Evolutionary conservation across 192 early-diverging fungal genomes (phyloP), one percentile per base, ranked within the genome.

Genomic region (Podila horticola): DNA sequence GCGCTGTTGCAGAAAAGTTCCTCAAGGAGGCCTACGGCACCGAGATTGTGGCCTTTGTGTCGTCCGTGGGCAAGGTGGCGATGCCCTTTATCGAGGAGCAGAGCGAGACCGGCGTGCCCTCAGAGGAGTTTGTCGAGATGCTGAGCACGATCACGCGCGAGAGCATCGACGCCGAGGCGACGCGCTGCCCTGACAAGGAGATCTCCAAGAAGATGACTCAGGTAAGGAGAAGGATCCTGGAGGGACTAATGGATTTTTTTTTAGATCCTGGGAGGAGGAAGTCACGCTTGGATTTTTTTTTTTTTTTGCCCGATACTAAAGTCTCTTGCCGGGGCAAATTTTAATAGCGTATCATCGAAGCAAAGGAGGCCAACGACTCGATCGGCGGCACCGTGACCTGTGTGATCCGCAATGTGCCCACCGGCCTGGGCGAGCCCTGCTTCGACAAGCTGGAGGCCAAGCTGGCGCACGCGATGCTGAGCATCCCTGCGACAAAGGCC

Each of bases 1-100:
- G 96, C 57, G 96, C 95, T n/a, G 90, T 99, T 57, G 98, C 98
- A n/a, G 97, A 99, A 89, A 97, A 98, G 84, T 98, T 93, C 83
- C 84, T 99, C 63, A 85, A 83, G n/a, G 74, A 92, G 49, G 93
- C 89, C 0, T 87, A 92, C 65, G 92, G 92, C 22, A 91, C 97
- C 2, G 98, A 99, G 77, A 92, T 99, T 71, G 94, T 99, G 11
- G 97, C 96, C 6, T 99, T 98, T 88, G 96, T 98, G 26, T 88
- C 89, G 2, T 94, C 95, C 20, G 95, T 99, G 26, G 97, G 97
- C 31, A 82, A 87, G 58, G 89, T 97, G 1, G 84, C 87, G 62
- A 94, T 99, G 92, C 85, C 89, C 20, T 92, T 88, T 71, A 84
- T 88, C 52, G 62, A 86, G 24, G 84, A 84, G 41, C 68, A 85